Conservation (phyloP, 1,139 yeast species). For the Debaryomycetaceae sp. region DNA sequence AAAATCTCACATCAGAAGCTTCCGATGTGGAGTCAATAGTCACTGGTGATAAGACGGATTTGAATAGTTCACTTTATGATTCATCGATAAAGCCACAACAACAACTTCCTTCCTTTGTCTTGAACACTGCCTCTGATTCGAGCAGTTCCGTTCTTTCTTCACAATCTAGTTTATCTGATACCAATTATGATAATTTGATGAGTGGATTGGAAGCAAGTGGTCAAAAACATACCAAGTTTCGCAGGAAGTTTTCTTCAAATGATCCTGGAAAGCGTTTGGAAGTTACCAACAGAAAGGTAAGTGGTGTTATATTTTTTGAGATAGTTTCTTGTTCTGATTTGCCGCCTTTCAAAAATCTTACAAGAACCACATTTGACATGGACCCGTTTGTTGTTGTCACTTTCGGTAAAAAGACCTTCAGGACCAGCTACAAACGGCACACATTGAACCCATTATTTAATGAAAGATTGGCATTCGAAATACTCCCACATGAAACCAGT, state of each 20-base stretch:
- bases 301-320: constrained; percentile 77
- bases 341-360: constrained; percentile 61
- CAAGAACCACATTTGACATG: constrained; percentile 83
- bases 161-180: not conserved
- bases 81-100: not conserved
- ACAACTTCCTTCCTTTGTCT: not conserved
- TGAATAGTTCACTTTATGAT: constrained; percentile 1
- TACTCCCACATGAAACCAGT: constrained; percentile 60
- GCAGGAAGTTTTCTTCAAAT: not conserved
- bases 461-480: constrained; percentile 77
- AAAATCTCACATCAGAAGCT: constrained; percentile 15
- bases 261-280: constrained; percentile 2
- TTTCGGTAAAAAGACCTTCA: constrained; percentile 82
- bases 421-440: constrained; percentile 85
- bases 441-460: constrained; percentile 79
- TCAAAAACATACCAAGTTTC: not conserved
- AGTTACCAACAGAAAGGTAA: constrained; percentile 41
- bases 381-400: constrained; percentile 94
- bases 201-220: not conserved
- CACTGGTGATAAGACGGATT: not conserved
- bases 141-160: not conserved
- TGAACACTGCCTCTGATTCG: not conserved
- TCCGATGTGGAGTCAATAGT: constrained; percentile 29
- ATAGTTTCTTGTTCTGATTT: constrained; percentile 67
- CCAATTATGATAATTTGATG: not conserved